Evolutionary conservation across 75 land plant genomes (phyloP).

Genomic region (Gnetum montanum): DNA sequence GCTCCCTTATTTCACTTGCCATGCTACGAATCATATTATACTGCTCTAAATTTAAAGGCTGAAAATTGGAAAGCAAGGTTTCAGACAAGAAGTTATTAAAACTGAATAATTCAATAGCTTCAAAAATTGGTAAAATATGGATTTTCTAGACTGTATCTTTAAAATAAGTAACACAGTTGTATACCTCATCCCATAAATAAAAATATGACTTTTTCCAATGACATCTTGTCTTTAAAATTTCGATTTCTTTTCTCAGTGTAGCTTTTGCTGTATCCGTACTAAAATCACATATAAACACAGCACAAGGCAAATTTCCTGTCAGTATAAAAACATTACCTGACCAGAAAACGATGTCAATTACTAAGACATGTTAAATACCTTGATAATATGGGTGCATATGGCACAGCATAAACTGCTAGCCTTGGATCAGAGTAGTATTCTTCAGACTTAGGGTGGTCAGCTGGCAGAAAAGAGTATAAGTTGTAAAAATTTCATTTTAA

Average conservation of each 20-base stretch:
- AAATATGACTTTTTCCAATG: constrained; percentile 97
- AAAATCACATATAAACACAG: too few species aligned
- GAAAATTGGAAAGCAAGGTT: constrained; percentile 12
- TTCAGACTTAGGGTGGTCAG: constrained; percentile 92
- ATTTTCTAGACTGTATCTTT: background rate
- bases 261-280: constrained; percentile 59
- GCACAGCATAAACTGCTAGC: constrained; percentile 93
- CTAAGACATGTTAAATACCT: constrained; percentile 40
- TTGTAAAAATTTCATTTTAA: background rate
- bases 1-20: constrained; percentile 66
- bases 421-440: constrained; percentile 91
- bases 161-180: background rate
- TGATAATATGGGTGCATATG: constrained; percentile 67
- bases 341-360: constrained; percentile 2
- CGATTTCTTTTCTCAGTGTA: constrained; percentile 58
- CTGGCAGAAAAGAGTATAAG: constrained; percentile 17
- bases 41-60: constrained; percentile 92
- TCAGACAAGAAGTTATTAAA: too few species aligned
- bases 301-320: too few species aligned
- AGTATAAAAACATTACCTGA: too few species aligned
- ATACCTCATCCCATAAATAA: constrained; percentile 99
- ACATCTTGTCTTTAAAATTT: constrained; percentile 58
- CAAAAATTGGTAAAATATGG: background rate
- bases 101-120: background rate
- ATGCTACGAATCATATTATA: constrained; percentile 63